A percentile compares a stretch with the other conserved stretches of the same genome.
These are phyloP conservation scores for Noccaea caerulescens DNA, from an alignment of 345 rosid species.

Conservation along the genomic window DNA sequence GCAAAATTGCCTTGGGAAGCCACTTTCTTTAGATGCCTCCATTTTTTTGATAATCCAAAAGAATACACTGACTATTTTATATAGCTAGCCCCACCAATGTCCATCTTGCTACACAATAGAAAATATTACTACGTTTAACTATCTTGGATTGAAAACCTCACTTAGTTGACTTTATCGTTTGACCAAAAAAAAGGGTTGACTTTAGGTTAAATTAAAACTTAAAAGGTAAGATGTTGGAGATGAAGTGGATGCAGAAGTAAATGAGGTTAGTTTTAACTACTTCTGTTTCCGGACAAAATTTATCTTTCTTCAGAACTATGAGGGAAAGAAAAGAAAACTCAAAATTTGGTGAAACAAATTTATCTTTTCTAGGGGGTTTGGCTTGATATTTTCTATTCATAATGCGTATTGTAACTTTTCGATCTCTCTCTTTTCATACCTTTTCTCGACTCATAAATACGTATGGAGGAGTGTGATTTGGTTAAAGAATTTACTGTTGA, in stretches of 20 bases:
- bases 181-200: background rate
- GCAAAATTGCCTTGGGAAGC: conserved; percentile 26
- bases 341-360: background rate
- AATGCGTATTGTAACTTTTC: background rate
- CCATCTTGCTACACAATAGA: no score
- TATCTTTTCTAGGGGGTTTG: background rate
- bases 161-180: no score
- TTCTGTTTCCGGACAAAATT: background rate
- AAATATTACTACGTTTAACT: no score
- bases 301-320: background rate
- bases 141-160: no score
- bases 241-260: conserved; percentile 33
- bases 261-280: conserved; percentile 38
- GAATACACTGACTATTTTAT: no score
- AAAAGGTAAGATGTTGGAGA: background rate
- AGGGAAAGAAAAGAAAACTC: background rate
- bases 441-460: background rate
- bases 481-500: background rate
- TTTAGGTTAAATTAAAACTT: background rate
- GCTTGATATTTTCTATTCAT: background rate
- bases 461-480: background rate
- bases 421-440: background rate
- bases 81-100: no score
- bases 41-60: no score
- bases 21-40: background rate